These are phyloP conservation scores for Paramecium sexaurelia DNA, from an alignment of 73 alveolate species.

Conservation along the genomic window DNA sequence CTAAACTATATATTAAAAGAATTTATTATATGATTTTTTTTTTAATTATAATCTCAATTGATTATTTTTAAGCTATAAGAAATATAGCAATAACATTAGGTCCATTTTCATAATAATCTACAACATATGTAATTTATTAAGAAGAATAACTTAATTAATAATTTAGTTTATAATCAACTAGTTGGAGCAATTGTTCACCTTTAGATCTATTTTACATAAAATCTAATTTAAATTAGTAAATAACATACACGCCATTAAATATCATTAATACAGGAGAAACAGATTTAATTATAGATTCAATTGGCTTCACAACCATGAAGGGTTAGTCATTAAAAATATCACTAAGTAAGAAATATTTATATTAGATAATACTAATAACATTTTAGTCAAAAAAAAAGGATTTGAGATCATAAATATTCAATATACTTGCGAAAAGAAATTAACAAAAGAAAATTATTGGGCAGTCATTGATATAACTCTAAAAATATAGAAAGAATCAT, in stretches of 20 bases:
- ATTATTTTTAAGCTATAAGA: background rate
- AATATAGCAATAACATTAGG: background rate
- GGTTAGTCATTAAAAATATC: background rate
- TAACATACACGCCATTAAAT: background rate
- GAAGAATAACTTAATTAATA: background rate
- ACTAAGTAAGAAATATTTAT: background rate
- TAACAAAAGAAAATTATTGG: slow-evolving; percentile 25
- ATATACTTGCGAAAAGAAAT: background rate
- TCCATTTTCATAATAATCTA: background rate
- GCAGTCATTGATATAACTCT: background rate
- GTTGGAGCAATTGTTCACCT: background rate
- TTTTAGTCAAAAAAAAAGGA: background rate
- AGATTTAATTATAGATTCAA: background rate
- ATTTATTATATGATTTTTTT: background rate
- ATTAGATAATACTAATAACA: background rate
- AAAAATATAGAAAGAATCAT: background rate
- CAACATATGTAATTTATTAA: background rate
- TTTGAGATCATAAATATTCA: background rate
- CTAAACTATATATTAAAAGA: background rate
- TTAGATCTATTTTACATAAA: background rate
- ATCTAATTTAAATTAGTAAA: background rate
- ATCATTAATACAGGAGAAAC: background rate
- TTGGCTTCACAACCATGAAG: background rate
- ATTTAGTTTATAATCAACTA: background rate
- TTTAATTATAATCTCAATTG: background rate